Evolutionary conservation across 2,329 filamentous ascomycete genomes (phyloP), one percentile per base, ranked within the genome.

Genomic region (Trichoderma asperellum): DNA sequence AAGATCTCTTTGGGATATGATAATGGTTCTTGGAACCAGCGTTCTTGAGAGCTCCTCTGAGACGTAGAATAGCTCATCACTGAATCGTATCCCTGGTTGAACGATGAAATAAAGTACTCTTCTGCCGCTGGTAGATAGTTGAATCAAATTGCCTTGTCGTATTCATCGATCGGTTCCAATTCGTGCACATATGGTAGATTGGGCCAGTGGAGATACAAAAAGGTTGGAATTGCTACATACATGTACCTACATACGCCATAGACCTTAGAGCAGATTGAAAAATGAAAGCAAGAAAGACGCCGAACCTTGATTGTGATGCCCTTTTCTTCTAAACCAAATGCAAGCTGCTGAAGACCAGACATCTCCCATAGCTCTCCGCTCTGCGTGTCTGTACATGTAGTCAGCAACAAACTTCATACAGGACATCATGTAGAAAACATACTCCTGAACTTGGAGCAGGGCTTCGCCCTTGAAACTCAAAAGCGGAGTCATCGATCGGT

Each of bases 51-150:
- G 57, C 35, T 34, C 35, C 35, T 47, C 35, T 60, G 24, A 60
- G 35, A 60, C 57, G 57, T 60, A 60, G 57, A 60, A 29, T 32
- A 29, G 24, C 57, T 60, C 57, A 43, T 47, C 57, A 27, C 29
- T 43, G 37, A 14, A 35, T 52, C 43, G 18, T 35, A 62, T 62
- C 56, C n/a, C 56, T 52, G 29, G 24, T 62, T 34, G 29, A 24
- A 52, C 24, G 4, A 58, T 35, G 43, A 18, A 52, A 52, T 49
- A 35, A 21, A 62, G 59, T 58, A 40, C 34, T 62, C 40, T 27
- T 52, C 29, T 34, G n/a, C 40, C n/a, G 40, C 43, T 35, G 12
- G 59, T 47, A 47, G 58, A 47, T 32, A 1, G 37, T 47, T 5
- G 58, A 11, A 27, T 27, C 43, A 52, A 11, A 52, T 62, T 27